A percentile compares a stretch with the other conserved stretches of the same genome.
Evolutionary conservation across 805 yeast species (phyloP).

Genomic region (Debaryomyces castellii): DNA sequence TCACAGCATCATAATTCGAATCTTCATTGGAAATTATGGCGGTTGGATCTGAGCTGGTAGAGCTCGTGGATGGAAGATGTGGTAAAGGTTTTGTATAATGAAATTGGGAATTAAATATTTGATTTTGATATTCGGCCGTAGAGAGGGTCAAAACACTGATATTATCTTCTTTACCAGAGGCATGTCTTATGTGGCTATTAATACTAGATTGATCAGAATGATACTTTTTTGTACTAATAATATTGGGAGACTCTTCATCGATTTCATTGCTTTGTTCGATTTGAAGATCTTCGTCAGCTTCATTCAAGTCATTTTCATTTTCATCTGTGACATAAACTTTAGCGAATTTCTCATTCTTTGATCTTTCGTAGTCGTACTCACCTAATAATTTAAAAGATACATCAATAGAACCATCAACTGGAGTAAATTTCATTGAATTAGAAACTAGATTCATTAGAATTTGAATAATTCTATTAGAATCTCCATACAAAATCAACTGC

Average conservation of each 20-base stretch:
- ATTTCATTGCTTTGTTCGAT: neutral
- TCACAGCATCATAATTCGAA: neutral
- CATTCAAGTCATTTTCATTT: neutral
- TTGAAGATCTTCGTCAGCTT: neutral
- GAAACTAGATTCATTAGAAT: constrained; percentile 90
- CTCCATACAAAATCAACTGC: constrained; percentile 75
- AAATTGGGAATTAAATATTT: constrained; percentile 38
- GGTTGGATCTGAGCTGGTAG: neutral
- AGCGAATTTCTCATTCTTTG: constrained; percentile 39
- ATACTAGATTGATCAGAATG: neutral
- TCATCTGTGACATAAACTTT: constrained; percentile 41
- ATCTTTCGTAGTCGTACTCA: constrained; percentile 59
- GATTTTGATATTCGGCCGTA: constrained; percentile 38
- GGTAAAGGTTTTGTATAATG: constrained; percentile 18
- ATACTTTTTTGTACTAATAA: neutral
- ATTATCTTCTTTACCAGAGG: constrained; percentile 14
- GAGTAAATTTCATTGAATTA: constrained; percentile 89
- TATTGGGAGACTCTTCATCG: neutral
- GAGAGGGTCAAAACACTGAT: constrained; percentile 33
- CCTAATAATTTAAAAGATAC: constrained; percentile 66
- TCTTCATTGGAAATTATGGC: neutral
- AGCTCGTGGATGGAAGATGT: constrained; percentile 5
- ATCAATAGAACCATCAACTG: constrained; percentile 77
- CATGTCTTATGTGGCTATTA: neutral
- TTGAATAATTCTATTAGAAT: constrained; percentile 86